Base-by-base conservation (phyloP, 2,329 filamentous ascomycete genomes). In the Arthrobotrys pseudoclavata region DNA sequence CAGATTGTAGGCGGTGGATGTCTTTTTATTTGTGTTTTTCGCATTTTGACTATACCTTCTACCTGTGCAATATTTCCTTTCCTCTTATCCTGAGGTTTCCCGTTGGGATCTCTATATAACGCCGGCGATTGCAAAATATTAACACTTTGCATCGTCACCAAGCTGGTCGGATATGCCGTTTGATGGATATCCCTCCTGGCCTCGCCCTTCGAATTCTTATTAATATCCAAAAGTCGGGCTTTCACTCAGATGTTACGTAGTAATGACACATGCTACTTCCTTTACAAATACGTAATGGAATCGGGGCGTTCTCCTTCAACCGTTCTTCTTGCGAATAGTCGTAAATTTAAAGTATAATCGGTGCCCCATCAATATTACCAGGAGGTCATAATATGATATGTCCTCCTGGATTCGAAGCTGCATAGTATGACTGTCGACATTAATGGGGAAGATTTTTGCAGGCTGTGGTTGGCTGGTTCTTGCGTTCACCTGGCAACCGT, bases 1-100 rank as follows among this genome's bases (percentile, higher is more conserved):
- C 89, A 95, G 96, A 97, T 92, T 99, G 87, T 99, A 89, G 92
- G 87, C 86, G 84, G 83, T 83, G 70, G 57, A 61, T n/a, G 40
- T 64, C 26, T 71, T 61, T 55, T 37, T 63, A 47, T 63, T 62
- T 69, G 22, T 47, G 4, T 62, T 71, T 47, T 53, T 57, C 26
- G 60, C 61, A 66, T 70, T 31, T 74, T 61, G 18, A 60, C 55
- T 40, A 72, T 79, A 72, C 67, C 61, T 79, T 79, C 69, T 74
- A 67, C 68, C 63, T 79, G 68, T 69, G 69, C 69, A 71, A 72
- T 71, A 72, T 72, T 71, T 68, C 48, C 67, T 26, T 69, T 68
- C 55, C 60, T 50, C 47, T 50, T 50, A 50, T 31, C 24, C n/a
- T 55, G 57, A 62, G 53, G 48, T 42, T 47, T 26, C 52, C 40